phyloP scores from a whole-genome alignment of 805 yeast genomes.

The Scheffersomyces lignosus region DNA sequence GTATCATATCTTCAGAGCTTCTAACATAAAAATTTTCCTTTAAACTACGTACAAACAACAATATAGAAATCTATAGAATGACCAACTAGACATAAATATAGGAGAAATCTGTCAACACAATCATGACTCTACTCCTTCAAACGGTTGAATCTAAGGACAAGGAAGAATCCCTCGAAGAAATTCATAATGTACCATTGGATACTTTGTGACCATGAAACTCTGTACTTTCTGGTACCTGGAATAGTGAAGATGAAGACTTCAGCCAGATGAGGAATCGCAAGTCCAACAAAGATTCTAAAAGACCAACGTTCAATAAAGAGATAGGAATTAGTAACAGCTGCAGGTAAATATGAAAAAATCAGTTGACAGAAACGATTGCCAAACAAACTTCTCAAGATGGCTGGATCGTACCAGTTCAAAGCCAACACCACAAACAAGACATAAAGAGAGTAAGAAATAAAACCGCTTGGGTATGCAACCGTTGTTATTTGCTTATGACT shows the following conservation, averaged over 20 bases:
- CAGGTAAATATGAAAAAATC: slow-evolving; percentile 18
- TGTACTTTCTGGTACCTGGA: slow-evolving; percentile 55
- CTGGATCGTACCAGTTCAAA: slow-evolving; percentile 22
- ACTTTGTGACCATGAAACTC: slow-evolving; percentile 54
- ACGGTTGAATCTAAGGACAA: slow-evolving; percentile 47
- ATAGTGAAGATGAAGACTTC: slow-evolving; percentile 49
- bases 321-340: slow-evolving; percentile 3
- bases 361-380: slow-evolving; percentile 11
- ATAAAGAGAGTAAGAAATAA: slow-evolving; percentile 28
- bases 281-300: slow-evolving; percentile 20
- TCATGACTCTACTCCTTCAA: too few species aligned
- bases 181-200: slow-evolving; percentile 55
- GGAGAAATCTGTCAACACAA: too few species aligned
- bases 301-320: slow-evolving; percentile 12
- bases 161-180: slow-evolving; percentile 61
- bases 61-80: too few species aligned
- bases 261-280: slow-evolving; percentile 45
- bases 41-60: too few species aligned
- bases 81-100: too few species aligned
- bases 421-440: slow-evolving; percentile 19
- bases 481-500: slow-evolving; percentile 55
- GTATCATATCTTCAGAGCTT: too few species aligned
- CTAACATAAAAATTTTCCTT: too few species aligned
- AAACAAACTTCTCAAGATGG: slow-evolving; percentile 19
- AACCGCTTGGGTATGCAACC: slow-evolving; percentile 22